phyloP scores from a whole-genome alignment of 208 protist species.

The Zelonia costaricensis region DNA sequence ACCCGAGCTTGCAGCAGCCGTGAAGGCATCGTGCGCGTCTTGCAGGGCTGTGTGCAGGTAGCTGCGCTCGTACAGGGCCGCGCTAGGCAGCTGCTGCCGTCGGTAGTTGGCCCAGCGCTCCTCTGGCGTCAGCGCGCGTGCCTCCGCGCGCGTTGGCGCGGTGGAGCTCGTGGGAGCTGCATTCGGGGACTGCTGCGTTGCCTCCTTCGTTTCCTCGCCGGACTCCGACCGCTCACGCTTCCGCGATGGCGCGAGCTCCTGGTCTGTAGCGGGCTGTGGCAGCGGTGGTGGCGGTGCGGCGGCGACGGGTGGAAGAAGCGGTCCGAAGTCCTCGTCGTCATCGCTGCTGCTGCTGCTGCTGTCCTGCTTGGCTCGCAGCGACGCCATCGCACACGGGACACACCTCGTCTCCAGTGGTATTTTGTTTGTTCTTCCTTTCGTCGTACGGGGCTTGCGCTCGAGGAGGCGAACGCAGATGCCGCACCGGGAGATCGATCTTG shows the following conservation, averaged over 20 bases:
- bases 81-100: slow-evolving; percentile 35
- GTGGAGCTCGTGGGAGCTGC: no score
- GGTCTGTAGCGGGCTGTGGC: no score
- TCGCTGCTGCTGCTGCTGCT: slow-evolving; percentile 19
- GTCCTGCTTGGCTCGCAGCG: no score
- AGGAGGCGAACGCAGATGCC: no score
- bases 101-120: slow-evolving; percentile 21
- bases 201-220: no score
- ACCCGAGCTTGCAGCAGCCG: background rate
- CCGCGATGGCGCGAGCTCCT: no score
- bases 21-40: slow-evolving; percentile 19
- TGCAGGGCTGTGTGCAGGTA: slow-evolving; percentile 51
- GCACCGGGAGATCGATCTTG: no score
- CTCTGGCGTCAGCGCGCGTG: background rate
- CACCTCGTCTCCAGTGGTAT: no score
- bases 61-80: slow-evolving; percentile 64
- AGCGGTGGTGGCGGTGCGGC: background rate
- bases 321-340: slow-evolving; percentile 66
- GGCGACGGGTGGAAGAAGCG: slow-evolving; percentile 36
- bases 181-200: no score
- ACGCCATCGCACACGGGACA: slow-evolving; percentile 5
- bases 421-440: no score
- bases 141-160: background rate
- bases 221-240: no score
- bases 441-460: no score